Evolutionary conservation across 768 basidiomycete genomes (phyloP).

Genomic region (Hortiboletus flavorubellus): DNA sequence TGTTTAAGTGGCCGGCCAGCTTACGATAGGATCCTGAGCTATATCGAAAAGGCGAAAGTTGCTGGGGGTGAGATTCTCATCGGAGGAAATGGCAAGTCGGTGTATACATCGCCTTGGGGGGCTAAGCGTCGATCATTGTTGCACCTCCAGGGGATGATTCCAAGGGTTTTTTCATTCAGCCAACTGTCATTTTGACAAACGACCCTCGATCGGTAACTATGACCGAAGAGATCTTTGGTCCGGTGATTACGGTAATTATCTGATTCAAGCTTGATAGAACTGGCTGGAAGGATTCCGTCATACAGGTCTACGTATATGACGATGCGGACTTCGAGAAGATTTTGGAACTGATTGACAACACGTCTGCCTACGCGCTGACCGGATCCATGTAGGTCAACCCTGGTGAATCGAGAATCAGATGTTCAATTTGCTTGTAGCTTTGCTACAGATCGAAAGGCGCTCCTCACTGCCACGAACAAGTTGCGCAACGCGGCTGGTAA

Average conservation of each 20-base stretch:
- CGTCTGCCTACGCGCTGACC: conserved; percentile 90
- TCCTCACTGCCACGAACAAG: conserved; percentile 74
- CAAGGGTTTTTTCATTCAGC: conserved; percentile 90
- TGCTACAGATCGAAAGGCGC: conserved; percentile 73
- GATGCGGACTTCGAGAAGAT: conserved; percentile 86
- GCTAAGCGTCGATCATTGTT: background rate
- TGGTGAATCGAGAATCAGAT: background rate
- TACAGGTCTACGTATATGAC: conserved; percentile 81
- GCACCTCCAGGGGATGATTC: conserved; percentile 68
- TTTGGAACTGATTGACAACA: conserved; percentile 79
- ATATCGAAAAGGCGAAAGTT: conserved; percentile 83
- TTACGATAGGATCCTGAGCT: conserved; percentile 80
- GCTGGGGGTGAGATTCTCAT: conserved; percentile 86
- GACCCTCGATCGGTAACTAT: conserved; percentile 89
- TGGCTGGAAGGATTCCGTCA: background rate
- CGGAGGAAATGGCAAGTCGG: conserved; percentile 70
- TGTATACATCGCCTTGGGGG: background rate
- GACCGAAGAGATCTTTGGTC: conserved; percentile 95
- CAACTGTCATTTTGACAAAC: conserved; percentile 90
- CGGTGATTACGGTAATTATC: conserved; percentile 75
- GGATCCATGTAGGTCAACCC: conserved; percentile 73
- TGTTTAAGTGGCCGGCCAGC: conserved; percentile 69
- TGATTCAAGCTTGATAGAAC: background rate
- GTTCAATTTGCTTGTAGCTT: conserved; percentile 52
- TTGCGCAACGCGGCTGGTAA: conserved; percentile 93